Evolutionary conservation across 1,284 basidiomycete genomes (phyloP).

Genomic region (Athelia psychrophila): DNA sequence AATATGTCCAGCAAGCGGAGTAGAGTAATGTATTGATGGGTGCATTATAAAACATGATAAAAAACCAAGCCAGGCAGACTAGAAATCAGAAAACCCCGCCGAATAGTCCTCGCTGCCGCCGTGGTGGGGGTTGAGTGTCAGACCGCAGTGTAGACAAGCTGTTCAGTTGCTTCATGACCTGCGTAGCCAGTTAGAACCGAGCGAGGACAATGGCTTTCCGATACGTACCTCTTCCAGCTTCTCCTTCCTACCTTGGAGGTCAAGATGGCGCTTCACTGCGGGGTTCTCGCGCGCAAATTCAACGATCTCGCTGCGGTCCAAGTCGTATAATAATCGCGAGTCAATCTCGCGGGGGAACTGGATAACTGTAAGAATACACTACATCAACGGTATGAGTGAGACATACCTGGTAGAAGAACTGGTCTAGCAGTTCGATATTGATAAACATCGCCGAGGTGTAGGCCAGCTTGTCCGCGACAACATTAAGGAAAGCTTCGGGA

Average conservation of each 20-base stretch:
- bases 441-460: constrained; percentile 98
- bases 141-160: constrained; percentile 80
- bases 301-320: constrained; percentile 83
- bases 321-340: constrained; percentile 88
- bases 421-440: constrained; percentile 94
- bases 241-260: constrained; percentile 95
- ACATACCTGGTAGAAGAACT: constrained; percentile 95
- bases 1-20: too few relatives aligned
- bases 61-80: constrained; percentile 10
- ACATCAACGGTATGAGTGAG: background rate
- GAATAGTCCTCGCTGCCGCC: constrained; percentile 72
- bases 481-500: constrained; percentile 95
- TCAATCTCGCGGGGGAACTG: constrained; percentile 98
- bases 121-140: constrained; percentile 66
- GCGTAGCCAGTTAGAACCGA: constrained; percentile 7
- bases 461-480: constrained; percentile 96
- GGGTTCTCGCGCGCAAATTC: constrained; percentile 97
- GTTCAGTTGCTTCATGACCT: constrained; percentile 91
- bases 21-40: background rate
- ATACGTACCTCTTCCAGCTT: constrained; percentile 87
- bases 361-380: constrained; percentile 1
- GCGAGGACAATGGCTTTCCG: background rate
- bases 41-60: constrained; percentile 9
- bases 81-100: constrained; percentile 57
- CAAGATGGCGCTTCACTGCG: constrained; percentile 80